phyloP scores from a whole-genome alignment of 495 filamentous ascomycete species.

The Talaromyces ruber region DNA sequence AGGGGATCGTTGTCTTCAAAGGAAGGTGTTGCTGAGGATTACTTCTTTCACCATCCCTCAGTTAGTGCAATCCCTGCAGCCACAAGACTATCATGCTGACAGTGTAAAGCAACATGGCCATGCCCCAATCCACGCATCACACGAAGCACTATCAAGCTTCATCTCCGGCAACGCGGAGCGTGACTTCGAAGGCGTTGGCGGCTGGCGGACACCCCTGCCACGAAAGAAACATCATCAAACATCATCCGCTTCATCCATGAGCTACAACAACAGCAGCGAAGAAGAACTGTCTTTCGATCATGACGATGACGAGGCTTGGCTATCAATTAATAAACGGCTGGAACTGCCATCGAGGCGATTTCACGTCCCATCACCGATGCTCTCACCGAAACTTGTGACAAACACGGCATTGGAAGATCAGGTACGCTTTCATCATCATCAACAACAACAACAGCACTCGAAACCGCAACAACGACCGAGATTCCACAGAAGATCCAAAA shows the following conservation, averaged over 20 bases:
- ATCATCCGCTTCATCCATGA: conserved; percentile 18
- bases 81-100: not conserved
- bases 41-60: conserved; percentile 8
- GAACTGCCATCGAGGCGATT: conserved; percentile 49
- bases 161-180: conserved; percentile 39
- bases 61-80: not conserved
- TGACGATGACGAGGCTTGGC: conserved; percentile 59
- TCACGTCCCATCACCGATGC: conserved; percentile 9
- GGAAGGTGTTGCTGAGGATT: not conserved
- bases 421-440: not conserved
- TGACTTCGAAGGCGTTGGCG: conserved; percentile 83
- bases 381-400: not conserved
- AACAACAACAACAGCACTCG: not conserved
- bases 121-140: conserved; percentile 8
- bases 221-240: conserved; percentile 26
- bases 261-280: conserved; percentile 13
- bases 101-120: conserved; percentile 7
- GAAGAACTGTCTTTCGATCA: conserved; percentile 39
- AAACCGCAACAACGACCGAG: not conserved
- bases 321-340: conserved; percentile 63
- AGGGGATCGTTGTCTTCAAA: not conserved
- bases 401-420: not conserved
- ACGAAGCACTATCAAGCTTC: conserved; percentile 19
- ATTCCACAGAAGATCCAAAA: conserved; percentile 7
- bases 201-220: conserved; percentile 48